These are phyloP conservation scores for Monotropa hypopitys DNA, from an alignment of 179 eudicot species.

Conservation along the genomic window DNA sequence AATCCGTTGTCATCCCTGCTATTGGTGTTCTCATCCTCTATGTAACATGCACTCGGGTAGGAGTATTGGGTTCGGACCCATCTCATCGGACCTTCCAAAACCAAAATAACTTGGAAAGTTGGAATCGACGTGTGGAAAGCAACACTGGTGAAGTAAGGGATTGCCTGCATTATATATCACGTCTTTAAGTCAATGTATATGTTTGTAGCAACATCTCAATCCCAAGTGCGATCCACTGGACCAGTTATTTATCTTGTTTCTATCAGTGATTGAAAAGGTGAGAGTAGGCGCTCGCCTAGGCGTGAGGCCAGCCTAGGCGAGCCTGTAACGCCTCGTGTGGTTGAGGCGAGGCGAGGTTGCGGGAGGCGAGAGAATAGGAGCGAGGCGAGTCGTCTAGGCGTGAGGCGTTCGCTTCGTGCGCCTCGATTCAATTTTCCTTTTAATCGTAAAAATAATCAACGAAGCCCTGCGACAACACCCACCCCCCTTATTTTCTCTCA, in stretches of 20 bases:
- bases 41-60: neutral
- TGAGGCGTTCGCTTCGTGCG: too few relatives aligned
- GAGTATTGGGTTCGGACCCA: neutral
- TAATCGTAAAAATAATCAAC: too few relatives aligned
- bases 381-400: too few relatives aligned
- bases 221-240: neutral
- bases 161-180: neutral
- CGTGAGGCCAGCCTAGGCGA: too few relatives aligned
- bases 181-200: neutral
- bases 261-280: too few relatives aligned
- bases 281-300: too few relatives aligned
- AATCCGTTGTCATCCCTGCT: neutral
- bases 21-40: neutral
- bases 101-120: neutral
- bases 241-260: neutral
- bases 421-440: too few relatives aligned
- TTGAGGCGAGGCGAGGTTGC: too few relatives aligned
- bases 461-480: too few relatives aligned
- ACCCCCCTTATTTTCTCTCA: too few relatives aligned
- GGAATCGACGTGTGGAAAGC: neutral
- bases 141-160: neutral
- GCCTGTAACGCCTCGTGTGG: too few relatives aligned
- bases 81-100: neutral
- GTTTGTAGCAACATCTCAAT: neutral
- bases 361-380: too few relatives aligned